A percentile compares a stretch with the other conserved stretches of the same genome.
These are phyloP conservation scores for Phytophthora pseudosyringae DNA, from an alignment of 352 stramenopile genomes.

Conservation along the genomic window DNA sequence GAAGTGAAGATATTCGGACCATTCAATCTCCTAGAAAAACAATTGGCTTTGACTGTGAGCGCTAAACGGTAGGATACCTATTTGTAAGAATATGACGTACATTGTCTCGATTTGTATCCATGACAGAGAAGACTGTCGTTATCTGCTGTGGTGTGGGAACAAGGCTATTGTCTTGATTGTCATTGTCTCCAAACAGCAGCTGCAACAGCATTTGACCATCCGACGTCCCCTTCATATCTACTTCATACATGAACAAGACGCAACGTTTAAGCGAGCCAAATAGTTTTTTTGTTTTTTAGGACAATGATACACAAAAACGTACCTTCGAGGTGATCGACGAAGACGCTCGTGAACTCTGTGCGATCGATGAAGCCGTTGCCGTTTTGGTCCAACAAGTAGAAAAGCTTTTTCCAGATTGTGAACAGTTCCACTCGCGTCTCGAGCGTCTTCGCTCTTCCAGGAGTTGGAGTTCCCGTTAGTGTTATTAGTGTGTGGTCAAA, in stretches of 20 bases:
- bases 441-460: neutral
- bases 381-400: constrained; percentile 67
- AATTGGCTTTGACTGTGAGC: no score
- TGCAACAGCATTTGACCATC: constrained; percentile 54
- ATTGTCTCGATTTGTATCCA: constrained; percentile 59
- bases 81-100: constrained; percentile 22
- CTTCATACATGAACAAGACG: neutral
- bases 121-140: constrained; percentile 48
- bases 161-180: constrained; percentile 3
- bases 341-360: constrained; percentile 61
- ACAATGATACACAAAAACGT: neutral
- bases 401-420: constrained; percentile 73
- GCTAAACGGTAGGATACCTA: no score
- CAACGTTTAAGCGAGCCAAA: neutral
- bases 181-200: constrained; percentile 32
- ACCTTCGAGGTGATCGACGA: constrained; percentile 50
- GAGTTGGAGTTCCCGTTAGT: neutral
- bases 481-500: constrained; percentile 14
- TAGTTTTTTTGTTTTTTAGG: neutral
- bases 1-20: constrained; percentile 66
- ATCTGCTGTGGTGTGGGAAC: constrained; percentile 26
- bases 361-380: constrained; percentile 61
- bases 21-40: constrained; percentile 49
- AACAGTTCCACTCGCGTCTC: constrained; percentile 33
- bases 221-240: constrained; percentile 43